Base-by-base conservation (phyloP, 257 asterid genomes). In the Solanum sejunctum region DNA sequence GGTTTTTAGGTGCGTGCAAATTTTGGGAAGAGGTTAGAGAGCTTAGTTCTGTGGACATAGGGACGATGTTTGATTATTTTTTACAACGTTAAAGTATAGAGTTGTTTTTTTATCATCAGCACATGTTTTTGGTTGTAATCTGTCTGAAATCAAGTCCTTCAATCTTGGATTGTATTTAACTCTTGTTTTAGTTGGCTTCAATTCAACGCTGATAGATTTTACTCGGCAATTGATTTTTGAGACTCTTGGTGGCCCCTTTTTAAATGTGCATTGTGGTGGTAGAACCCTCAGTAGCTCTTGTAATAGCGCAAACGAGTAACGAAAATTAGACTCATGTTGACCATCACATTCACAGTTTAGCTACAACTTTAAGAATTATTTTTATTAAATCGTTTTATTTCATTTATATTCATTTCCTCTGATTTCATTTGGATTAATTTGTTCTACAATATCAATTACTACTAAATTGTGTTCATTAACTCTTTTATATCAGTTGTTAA, bases 11-110 rank as follows among this genome's bases (percentile, higher is more conserved):
- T 51, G 82, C 82, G 57, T 75, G 45, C 82, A 77, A 75, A 77
- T 49, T 77, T 77, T 73, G 57, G 82, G 82, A 23, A 51, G 82
- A 77, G 82, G 82, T 77, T 77, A 77, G 82, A 75, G 82, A 51
- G 45, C 82, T 23, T 77, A 23, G 81, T 73, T 12, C 58, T 73
- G n/a, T 73, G 81, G 39, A 73, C 81, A 73, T 73, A 47, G 82
- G 18, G 32, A 51, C 10, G 23, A 26, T 51, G 82, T 77, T 75
- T 77, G 82, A 77, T 77, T 77, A 77, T 77, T 77, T 77, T 23
- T 77, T 77, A 75, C 82, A 77, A n/a, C 26, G 63, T 49, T 77
- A 49, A 13, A 51, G 51, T 77, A 77, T 77, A 77, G 82, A 49
- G 43, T 75, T 75, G 7, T 49, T 75, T 26, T 51, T 51, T 23